These are phyloP conservation scores for Teratosphaeria epicoccoides DNA, from an alignment of 2,329 filamentous ascomycete species.

Conservation along the genomic window DNA sequence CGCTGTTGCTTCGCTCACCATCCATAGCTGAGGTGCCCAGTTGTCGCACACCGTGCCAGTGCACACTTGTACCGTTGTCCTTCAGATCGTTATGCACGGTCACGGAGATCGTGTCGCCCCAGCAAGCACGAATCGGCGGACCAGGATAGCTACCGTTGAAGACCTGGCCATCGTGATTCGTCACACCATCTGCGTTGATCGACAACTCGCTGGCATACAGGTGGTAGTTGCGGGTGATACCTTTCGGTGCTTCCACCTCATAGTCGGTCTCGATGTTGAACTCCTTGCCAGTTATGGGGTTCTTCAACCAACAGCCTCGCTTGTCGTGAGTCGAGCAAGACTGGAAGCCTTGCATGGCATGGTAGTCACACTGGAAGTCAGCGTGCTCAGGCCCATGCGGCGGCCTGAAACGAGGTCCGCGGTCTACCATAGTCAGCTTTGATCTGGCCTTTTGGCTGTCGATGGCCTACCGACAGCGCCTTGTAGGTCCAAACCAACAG, in stretches of 20 bases:
- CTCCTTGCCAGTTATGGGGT: not conserved
- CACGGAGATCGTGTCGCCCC: not conserved
- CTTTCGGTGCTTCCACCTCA: not conserved
- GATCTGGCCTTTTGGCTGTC: too few relatives aligned
- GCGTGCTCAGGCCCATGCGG: too few relatives aligned
- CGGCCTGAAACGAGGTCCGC: too few relatives aligned
- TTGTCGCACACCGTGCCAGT: conserved; percentile 1
- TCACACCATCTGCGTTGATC: not conserved
- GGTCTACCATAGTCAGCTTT: too few relatives aligned
- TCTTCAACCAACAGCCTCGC: not conserved
- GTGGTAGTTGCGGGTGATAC: not conserved
- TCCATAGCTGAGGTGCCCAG: not conserved
- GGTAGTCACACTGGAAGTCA: not conserved
- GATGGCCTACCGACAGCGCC: too few relatives aligned
- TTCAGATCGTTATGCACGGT: not conserved
- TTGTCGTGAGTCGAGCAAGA: not conserved
- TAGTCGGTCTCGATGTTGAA: not conserved
- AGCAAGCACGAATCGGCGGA: not conserved
- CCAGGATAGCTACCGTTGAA: not conserved
- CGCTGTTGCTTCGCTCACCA: not conserved
- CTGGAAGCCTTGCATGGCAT: not conserved
- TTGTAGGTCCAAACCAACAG: too few relatives aligned
- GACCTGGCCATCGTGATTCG: too few relatives aligned
- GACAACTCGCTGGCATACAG: not conserved
- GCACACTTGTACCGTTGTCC: not conserved